Percentiles rank a stretch among this genome's conserved stretches.
Conservation (phyloP, 2,329 filamentous ascomycete species). For the Chaetothyriales sp. region DNA sequence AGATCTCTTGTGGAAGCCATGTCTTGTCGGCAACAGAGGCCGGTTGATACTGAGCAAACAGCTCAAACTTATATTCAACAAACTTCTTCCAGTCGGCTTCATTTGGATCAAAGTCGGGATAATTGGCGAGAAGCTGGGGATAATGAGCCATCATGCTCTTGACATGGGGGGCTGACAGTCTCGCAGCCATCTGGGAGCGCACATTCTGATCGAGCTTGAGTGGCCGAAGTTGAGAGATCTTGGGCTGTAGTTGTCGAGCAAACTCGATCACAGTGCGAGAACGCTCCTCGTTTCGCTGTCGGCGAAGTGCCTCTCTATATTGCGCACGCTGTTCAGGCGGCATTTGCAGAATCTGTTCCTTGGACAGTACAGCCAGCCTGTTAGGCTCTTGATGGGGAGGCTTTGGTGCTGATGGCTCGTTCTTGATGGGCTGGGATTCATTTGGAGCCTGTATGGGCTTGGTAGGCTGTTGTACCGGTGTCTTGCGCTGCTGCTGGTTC, state of each 20-base stretch:
- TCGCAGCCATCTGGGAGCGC: conserved; percentile 19
- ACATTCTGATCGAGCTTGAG: conserved; percentile 9
- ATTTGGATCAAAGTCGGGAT: conserved; percentile 25
- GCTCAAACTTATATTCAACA: conserved; percentile 25
- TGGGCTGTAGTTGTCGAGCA: conserved; percentile 25
- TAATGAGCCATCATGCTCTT: conserved; percentile 29
- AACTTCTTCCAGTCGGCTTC: conserved; percentile 19
- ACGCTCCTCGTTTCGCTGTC: conserved; percentile 21
- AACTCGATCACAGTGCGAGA: conserved; percentile 27
- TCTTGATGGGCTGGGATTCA: not conserved
- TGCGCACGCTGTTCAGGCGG: conserved; percentile 29
- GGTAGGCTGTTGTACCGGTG: not conserved
- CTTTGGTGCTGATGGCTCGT: not conserved
- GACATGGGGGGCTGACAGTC: conserved; percentile 24
- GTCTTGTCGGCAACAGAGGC: conserved; percentile 21
- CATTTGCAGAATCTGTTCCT: conserved; percentile 21
- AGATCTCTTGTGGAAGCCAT: conserved; percentile 26
- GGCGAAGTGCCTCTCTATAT: conserved; percentile 12
- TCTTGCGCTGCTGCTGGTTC: conserved; percentile 4
- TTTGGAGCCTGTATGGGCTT: not conserved
- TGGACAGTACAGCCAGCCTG: conserved; percentile 1
- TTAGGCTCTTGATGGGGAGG: not conserved
- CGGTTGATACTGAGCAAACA: conserved; percentile 31
- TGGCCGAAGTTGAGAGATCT: conserved; percentile 21
- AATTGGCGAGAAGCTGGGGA: conserved; percentile 28